Base-by-base conservation (phyloP, 441 rosid genomes). In the Croton setiger region DNA sequence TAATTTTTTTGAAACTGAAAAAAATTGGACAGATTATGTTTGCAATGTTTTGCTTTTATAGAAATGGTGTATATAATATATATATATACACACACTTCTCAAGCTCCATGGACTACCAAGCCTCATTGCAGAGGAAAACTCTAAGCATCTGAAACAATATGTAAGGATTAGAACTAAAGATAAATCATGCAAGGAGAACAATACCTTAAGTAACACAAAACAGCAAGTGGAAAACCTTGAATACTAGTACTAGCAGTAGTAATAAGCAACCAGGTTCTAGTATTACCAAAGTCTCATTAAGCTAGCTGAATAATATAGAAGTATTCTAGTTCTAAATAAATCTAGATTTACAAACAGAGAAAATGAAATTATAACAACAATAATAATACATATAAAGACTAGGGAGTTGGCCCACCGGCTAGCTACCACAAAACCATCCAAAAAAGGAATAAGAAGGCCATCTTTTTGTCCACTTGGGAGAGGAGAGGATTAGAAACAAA, bases 271-370 rank as follows among this genome's bases (percentile, higher is more conserved):
- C 60, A 60, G 17, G 27, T 36, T 17, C n/a, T 15, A 60, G 63
- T n/a, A 37, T 7, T 47, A 39, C 66, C 43, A 60, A 61, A 61
- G 56, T 65, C 64, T 68, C 66, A 7, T 63, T 15, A 64, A 43
- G 70, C 60, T 53, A 67, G 71, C 8, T 76, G 67, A 58, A 74
- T 68, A 27, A 27, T 27, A 27, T 63, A 68, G 75, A 14, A 60
- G 12, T 67, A 15, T 54, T 66, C 70, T 61, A 70, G 79, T 78
- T 70, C 75, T 67, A 64, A 60, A 67, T 67, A 64, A 60, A 67
- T 66, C 67, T 61, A 60, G 78, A 70, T 75, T 43, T 77, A 79
- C 79, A 79, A 56, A 66, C 53, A 55, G 37, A 45, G 18, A 17
- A 31, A 39, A 39, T 7, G 7, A 7, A 39, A 39, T 39, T 5